Base-by-base conservation (phyloP, 2,329 filamentous ascomycete species). In the Helotiales sp. region DNA sequence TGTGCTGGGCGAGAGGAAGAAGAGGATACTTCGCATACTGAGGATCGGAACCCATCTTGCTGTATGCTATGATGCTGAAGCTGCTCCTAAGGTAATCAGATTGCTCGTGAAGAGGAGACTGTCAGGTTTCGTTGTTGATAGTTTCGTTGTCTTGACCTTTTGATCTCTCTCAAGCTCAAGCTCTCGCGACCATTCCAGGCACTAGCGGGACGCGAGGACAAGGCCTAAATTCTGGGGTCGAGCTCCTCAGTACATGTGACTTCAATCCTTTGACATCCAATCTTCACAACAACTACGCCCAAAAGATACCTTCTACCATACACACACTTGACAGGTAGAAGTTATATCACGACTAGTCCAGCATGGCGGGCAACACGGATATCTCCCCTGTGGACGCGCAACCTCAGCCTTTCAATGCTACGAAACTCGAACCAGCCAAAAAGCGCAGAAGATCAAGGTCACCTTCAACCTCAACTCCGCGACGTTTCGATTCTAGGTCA, bases 21-120 rank as follows among this genome's bases (percentile, higher is more conserved):
- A 91, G 81, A 61, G 91, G 90, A 79, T 89, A 93, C 76, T 91
- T 90, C 69, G 89, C 87, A 77, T 93, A 93, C 75, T 92, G 90
- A 66, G 89, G 89, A 77, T 95, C 90, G 72, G 90, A 83, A 69
- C 85, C 85, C 85, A 88, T 92, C 79, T 66, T 69, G 61, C 51
- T 34, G 24, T 38, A 22, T 46, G 40, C 36, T 42, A 13, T 19
- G 25, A 38, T 27, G 22, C 31, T 44, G 22, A 25, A 36, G 13
- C 17, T 44, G 19, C 17, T 36, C 31, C 9, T 33, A 22, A 5
- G 22, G n/a, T 6, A 5, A 27, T 44, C 25, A 47, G 47, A 50
- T 34, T 9, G 13, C n/a, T 7, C 17, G 17, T 24, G 33, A 29
- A 13, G 17, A 47, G 34, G 44, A 49, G 27, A 34, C 44, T 29